These are phyloP conservation scores for Hura crepitans DNA, from an alignment of 441 rosid species.

Conservation along the genomic window DNA sequence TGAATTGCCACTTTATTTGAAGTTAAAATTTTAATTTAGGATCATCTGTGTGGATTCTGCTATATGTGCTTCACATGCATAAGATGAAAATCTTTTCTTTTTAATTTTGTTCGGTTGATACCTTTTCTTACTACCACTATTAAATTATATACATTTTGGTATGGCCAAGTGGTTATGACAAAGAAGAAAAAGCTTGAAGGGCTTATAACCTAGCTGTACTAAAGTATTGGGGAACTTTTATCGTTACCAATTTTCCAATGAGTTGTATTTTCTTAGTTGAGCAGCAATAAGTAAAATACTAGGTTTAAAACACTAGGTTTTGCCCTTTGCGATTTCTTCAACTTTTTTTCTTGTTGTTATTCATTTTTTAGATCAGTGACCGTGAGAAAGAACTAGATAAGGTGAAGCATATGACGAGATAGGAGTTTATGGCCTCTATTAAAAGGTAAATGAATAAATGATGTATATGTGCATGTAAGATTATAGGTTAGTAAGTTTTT, in stretches of 20 bases:
- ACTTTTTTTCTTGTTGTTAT: not conserved
- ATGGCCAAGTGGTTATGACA: conserved; percentile 86
- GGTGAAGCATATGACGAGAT: conserved; percentile 97
- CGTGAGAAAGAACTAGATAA: conserved; percentile 94
- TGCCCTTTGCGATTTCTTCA: no score
- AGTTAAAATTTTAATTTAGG: no score
- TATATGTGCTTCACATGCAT: no score
- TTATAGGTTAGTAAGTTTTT: no score
- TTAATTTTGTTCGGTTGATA: no score
- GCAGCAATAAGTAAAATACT: no score
- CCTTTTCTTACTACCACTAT: no score
- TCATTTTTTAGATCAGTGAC: conserved; percentile 55
- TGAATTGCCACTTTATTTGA: no score
- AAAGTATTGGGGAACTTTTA: conserved; percentile 94
- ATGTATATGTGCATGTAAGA: no score
- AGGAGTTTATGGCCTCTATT: conserved; percentile 93
- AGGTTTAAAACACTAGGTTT: no score
- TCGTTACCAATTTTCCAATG: conserved; percentile 92
- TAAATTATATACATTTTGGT: not conserved
- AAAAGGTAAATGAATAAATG: conserved; percentile 52
- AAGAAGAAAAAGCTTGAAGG: conserved; percentile 98
- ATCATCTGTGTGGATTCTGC: no score
- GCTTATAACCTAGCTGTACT: conserved; percentile 93
- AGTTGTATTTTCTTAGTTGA: not conserved
- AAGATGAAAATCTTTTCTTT: no score